phyloP scores from a whole-genome alignment of 495 filamentous ascomycete species.

The Pyronema domesticum region DNA sequence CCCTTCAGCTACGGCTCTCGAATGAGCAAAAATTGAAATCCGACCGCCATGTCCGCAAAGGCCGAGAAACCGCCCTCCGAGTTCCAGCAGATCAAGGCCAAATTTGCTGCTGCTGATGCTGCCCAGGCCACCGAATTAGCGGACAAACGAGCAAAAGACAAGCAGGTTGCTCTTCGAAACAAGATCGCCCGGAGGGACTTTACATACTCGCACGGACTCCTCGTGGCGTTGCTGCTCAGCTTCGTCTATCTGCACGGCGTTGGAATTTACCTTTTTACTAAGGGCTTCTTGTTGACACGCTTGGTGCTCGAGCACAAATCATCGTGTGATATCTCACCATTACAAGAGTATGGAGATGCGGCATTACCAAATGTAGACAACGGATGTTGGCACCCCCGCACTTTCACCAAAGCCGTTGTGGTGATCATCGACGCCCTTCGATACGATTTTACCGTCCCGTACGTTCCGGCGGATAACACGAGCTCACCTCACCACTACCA shows the following conservation, averaged over 20 bases:
- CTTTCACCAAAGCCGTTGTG: conserved; percentile 77
- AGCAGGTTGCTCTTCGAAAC: conserved; percentile 11
- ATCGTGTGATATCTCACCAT: conserved; percentile 54
- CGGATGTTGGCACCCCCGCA: conserved; percentile 92
- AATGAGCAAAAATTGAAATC: background rate
- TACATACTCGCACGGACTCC: conserved; percentile 35
- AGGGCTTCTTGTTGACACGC: conserved; percentile 89
- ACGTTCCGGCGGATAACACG: conserved; percentile 33
- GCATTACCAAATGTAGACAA: conserved; percentile 35
- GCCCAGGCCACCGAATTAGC: conserved; percentile 23
- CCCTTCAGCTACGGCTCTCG: too few species aligned
- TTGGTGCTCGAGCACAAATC: conserved; percentile 80
- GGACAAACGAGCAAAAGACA: conserved; percentile 7
- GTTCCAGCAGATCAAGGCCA: conserved; percentile 25
- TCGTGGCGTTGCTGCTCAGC: conserved; percentile 34
- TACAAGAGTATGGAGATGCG: conserved; percentile 28
- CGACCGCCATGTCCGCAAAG: background rate
- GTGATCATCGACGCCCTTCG: conserved; percentile 85
- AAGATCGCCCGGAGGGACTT: conserved; percentile 29
- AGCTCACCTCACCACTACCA: conserved; percentile 51
- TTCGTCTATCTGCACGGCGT: conserved; percentile 50
- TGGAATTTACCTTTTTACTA: conserved; percentile 82
- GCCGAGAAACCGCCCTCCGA: conserved; percentile 12
- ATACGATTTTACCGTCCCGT: conserved; percentile 91
- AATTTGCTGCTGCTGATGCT: conserved; percentile 27